phyloP scores from a whole-genome alignment of 345 rosid genomes.

The Hypericum perforatum region DNA sequence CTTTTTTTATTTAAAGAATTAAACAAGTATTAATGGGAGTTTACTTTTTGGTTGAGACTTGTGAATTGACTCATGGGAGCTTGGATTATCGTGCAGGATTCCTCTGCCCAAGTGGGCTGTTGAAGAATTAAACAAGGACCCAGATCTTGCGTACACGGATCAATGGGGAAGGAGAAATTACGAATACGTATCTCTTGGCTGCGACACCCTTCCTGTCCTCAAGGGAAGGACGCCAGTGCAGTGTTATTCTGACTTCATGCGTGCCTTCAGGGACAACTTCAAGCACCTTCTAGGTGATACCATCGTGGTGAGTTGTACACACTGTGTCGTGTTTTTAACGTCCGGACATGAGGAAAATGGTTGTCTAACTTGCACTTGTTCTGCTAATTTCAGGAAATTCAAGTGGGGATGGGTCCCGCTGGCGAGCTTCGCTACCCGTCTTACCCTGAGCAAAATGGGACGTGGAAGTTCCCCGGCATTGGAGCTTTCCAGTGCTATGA shows the following conservation, averaged over 20 bases:
- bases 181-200: conserved; percentile 82
- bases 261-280: conserved; percentile 79
- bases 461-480: conserved; percentile 93
- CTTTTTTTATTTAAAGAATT: no score
- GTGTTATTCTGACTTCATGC: conserved; percentile 91
- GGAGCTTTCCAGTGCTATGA: conserved; percentile 98
- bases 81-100: conserved; percentile 34
- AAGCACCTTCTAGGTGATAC: conserved; percentile 72
- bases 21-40: no score
- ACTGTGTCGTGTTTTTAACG: background rate
- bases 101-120: conserved; percentile 82
- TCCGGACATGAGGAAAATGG: background rate
- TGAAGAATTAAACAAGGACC: conserved; percentile 67
- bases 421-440: conserved; percentile 95
- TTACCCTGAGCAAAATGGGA: conserved; percentile 74
- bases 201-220: conserved; percentile 77
- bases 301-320: conserved; percentile 69
- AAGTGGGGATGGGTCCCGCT: conserved; percentile 99
- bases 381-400: conserved; percentile 60
- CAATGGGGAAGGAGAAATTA: conserved; percentile 97
- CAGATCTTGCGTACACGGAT: conserved; percentile 86
- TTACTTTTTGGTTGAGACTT: no score
- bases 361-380: conserved; percentile 2
- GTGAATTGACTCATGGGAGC: no score
- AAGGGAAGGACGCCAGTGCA: conserved; percentile 84